These are phyloP conservation scores for Galerina sulciceps DNA, from an alignment of 768 basidiomycete genomes.

Conservation along the genomic window DNA sequence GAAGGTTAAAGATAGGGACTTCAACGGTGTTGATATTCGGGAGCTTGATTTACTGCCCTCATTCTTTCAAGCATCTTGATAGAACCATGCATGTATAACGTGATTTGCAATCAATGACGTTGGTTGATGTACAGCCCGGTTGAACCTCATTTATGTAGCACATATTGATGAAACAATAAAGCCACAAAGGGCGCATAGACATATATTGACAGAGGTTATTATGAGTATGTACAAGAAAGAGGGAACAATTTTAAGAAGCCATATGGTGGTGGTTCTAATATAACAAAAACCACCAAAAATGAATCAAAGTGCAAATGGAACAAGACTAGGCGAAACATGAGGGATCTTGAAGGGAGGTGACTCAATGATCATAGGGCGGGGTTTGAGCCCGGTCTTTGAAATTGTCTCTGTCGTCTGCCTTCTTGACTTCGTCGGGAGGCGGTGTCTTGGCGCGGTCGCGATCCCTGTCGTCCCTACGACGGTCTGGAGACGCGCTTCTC, in stretches of 20 bases:
- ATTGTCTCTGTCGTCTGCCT: constrained; percentile 24
- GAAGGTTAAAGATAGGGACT: constrained; percentile 69
- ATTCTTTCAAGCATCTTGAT: constrained; percentile 8
- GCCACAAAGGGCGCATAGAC: constrained; percentile 23
- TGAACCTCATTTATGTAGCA: not conserved
- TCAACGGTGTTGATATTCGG: constrained; percentile 69
- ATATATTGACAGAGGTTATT: constrained; percentile 22
- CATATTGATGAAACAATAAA: constrained; percentile 12
- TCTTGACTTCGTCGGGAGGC: constrained; percentile 30
- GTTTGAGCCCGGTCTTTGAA: constrained; percentile 61
- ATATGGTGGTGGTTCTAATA: constrained; percentile 1
- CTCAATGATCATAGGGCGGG: constrained; percentile 62
- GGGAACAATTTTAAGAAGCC: constrained; percentile 1
- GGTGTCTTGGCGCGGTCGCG: constrained; percentile 60
- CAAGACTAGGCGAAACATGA: not conserved
- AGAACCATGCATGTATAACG: not conserved
- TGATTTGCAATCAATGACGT: not conserved
- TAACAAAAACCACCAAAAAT: not conserved
- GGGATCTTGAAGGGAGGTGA: not conserved
- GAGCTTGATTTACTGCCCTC: constrained; percentile 66
- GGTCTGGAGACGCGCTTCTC: constrained; percentile 23
- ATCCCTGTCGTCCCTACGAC: constrained; percentile 25
- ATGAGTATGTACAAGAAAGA: constrained; percentile 18
- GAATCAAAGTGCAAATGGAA: not conserved
- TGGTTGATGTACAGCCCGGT: not conserved